Percentiles rank a stretch among this genome's conserved stretches.
phyloP scores from a whole-genome alignment of 2,329 filamentous ascomycete genomes.

The Xylaria digitata region DNA sequence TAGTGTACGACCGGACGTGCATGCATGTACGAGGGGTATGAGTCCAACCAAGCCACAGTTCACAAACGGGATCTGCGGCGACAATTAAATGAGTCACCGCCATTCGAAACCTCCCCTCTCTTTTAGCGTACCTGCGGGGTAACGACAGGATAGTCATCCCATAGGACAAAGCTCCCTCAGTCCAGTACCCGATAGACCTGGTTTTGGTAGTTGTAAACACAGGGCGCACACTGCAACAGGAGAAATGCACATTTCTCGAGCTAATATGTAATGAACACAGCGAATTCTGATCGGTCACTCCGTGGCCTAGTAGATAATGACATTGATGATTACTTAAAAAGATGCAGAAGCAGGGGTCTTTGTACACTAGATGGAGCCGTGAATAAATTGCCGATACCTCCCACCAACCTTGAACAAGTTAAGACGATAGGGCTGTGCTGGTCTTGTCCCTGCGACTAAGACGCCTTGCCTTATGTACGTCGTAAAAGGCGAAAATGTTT shows the following conservation, averaged over 20 bases:
- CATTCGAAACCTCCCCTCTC: background rate
- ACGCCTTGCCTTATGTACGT: too few species aligned
- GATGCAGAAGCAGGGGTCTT: background rate
- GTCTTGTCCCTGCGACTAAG: background rate
- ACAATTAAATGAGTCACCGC: constrained; percentile 25
- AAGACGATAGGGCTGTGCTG: constrained; percentile 1
- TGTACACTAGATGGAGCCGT: background rate
- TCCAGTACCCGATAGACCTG: background rate
- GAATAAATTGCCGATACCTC: too few species aligned
- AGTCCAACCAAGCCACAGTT: constrained; percentile 11
- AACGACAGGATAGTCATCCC: background rate
- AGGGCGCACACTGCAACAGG: background rate
- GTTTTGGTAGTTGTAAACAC: constrained; percentile 12
- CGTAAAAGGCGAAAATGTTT: background rate
- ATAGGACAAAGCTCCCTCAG: background rate
- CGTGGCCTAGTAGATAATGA: background rate
- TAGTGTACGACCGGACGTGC: background rate
- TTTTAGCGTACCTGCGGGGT: constrained; percentile 18
- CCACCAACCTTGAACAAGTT: too few species aligned
- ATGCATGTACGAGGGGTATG: constrained; percentile 1
- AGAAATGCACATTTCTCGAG: background rate
- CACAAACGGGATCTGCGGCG: constrained; percentile 6
- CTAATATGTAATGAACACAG: constrained; percentile 2
- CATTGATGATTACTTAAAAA: background rate
- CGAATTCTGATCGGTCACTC: background rate